Percentiles rank a stretch among this genome's conserved stretches.
Conservation (phyloP, 2,329 filamentous ascomycete species). For the Akanthomyces dipterigenus region DNA sequence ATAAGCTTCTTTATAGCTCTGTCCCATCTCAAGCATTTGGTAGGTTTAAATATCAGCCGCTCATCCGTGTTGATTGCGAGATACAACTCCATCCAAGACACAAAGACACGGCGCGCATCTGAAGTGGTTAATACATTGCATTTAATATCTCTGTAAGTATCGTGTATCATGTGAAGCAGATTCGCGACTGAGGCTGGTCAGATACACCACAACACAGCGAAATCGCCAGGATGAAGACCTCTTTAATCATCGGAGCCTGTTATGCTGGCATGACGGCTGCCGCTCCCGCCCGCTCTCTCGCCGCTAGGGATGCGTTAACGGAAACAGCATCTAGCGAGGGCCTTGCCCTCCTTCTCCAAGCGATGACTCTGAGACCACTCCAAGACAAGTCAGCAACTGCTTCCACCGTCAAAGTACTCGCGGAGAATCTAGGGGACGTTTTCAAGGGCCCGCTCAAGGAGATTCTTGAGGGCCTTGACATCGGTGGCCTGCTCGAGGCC, state of each 20-base stretch:
- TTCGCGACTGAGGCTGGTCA: background rate
- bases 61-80: background rate
- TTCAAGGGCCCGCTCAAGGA: conserved; percentile 1
- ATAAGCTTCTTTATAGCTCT: background rate
- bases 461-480: background rate
- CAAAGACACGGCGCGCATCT: background rate
- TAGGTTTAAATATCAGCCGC: background rate
- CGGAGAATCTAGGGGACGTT: background rate
- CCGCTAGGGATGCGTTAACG: background rate
- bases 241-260: background rate
- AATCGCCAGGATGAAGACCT: background rate
- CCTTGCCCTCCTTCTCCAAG: background rate
- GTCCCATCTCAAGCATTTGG: background rate
- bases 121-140: background rate
- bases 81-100: background rate
- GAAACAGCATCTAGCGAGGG: background rate
- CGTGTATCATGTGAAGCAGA: background rate
- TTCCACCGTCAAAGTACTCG: background rate
- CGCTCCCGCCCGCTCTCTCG: background rate
- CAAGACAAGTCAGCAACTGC: background rate
- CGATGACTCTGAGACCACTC: background rate
- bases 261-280: conserved; percentile 3
- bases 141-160: background rate
- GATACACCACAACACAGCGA: background rate
- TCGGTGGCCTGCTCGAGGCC: background rate